phyloP scores from a whole-genome alignment of 768 basidiomycete genomes.

The Boletus rex-veris region DNA sequence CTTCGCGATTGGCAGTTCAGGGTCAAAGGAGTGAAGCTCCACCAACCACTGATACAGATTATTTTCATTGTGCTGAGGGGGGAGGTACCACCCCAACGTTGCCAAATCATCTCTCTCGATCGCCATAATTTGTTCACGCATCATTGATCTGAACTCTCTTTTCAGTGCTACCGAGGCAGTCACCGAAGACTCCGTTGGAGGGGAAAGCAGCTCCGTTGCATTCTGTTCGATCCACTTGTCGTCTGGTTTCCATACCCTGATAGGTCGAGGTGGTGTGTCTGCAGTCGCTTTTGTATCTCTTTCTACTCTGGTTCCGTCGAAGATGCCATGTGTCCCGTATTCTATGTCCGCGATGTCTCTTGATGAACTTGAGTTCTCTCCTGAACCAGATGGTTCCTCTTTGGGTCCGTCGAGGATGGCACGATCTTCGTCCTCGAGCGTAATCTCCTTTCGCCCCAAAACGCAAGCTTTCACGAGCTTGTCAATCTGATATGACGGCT shows the following conservation, averaged over 20 bases:
- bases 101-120: constrained; percentile 41
- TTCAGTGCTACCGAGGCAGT: constrained; percentile 56
- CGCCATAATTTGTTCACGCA: constrained; percentile 53
- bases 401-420: constrained; percentile 36
- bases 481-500: constrained; percentile 53
- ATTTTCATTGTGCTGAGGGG: constrained; percentile 60
- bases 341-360: not conserved
- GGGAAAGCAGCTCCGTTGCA: constrained; percentile 51
- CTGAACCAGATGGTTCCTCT: not conserved
- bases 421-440: constrained; percentile 49
- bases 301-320: too few species aligned
- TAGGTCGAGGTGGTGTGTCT: not conserved
- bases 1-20: constrained; percentile 53
- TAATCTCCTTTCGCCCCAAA: constrained; percentile 40
- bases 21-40: constrained; percentile 69
- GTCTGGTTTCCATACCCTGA: constrained; percentile 52
- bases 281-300: not conserved
- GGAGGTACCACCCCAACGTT: constrained; percentile 65
- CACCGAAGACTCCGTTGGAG: constrained; percentile 54
- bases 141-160: constrained; percentile 57
- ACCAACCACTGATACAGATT: constrained; percentile 74
- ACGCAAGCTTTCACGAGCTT: constrained; percentile 41
- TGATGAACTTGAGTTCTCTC: not conserved
- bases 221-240: constrained; percentile 43
- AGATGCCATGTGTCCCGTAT: too few species aligned